These are phyloP conservation scores for Didymosphaeria variabile DNA, from an alignment of 2,329 filamentous ascomycete genomes.

Conservation along the genomic window DNA sequence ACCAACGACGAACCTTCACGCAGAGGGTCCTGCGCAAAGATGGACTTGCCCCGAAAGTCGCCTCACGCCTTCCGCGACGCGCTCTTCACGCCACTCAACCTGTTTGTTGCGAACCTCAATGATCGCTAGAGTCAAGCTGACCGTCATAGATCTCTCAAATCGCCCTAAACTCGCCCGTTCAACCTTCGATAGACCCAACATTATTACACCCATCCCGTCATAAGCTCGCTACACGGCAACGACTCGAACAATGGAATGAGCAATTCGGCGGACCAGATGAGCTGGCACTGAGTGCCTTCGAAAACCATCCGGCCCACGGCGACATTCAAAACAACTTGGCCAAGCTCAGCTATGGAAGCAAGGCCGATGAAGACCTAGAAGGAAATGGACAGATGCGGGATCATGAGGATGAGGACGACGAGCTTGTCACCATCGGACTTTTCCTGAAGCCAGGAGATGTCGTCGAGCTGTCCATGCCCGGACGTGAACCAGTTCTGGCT, in stretches of 20 bases:
- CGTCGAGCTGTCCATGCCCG: slow-evolving; percentile 55
- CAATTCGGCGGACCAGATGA: slow-evolving; percentile 47
- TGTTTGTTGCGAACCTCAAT: slow-evolving; percentile 22
- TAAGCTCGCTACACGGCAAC: slow-evolving; percentile 35
- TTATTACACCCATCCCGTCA: slow-evolving; percentile 23
- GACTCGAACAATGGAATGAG: slow-evolving; percentile 55
- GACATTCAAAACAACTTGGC: slow-evolving; percentile 37
- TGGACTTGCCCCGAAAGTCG: slow-evolving; percentile 20
- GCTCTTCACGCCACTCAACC: slow-evolving; percentile 31
- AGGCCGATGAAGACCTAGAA: slow-evolving; percentile 34
- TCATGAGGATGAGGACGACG: slow-evolving; percentile 38
- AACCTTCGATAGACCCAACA: slow-evolving; percentile 23
- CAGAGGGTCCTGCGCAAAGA: slow-evolving; percentile 14
- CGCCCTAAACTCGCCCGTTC: slow-evolving; percentile 14
- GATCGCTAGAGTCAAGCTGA: slow-evolving; percentile 20
- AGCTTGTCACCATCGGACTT: slow-evolving; percentile 46
- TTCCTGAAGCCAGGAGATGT: slow-evolving; percentile 58
- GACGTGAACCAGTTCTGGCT: slow-evolving; percentile 55
- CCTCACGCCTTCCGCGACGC: slow-evolving; percentile 25
- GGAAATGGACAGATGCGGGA: slow-evolving; percentile 31
- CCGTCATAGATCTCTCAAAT: slow-evolving; percentile 25
- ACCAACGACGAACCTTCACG: slow-evolving; percentile 11
- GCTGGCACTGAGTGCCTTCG: slow-evolving; percentile 41
- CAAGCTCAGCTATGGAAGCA: slow-evolving; percentile 31
- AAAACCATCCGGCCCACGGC: slow-evolving; percentile 35